These are phyloP conservation scores for Pichia sp. DNA, from an alignment of 1,139 yeast genomes.

Conservation along the genomic window DNA sequence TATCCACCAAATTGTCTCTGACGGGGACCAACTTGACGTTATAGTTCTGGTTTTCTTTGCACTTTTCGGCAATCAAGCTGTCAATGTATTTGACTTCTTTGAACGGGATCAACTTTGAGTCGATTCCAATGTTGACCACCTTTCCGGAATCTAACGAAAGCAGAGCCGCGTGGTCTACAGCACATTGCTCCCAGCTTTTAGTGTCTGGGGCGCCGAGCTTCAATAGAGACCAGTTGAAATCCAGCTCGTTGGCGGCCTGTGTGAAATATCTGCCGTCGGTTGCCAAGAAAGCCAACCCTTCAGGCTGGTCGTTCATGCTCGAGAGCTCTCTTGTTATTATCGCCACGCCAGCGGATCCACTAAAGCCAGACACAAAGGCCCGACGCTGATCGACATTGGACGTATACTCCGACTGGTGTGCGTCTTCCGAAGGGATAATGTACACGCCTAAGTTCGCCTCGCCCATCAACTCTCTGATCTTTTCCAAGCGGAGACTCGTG, in stretches of 20 bases:
- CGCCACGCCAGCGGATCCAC: slow-evolving; percentile 95
- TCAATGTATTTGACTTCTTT: slow-evolving; percentile 38
- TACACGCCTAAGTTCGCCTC: slow-evolving; percentile 67
- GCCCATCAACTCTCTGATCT: slow-evolving; percentile 63
- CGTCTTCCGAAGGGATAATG: slow-evolving; percentile 87
- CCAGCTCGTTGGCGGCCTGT: slow-evolving; percentile 86
- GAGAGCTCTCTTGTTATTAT: slow-evolving; percentile 68
- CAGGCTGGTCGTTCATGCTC: slow-evolving; percentile 54
- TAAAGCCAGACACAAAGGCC: slow-evolving; percentile 81
- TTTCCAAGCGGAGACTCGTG: slow-evolving; percentile 43
- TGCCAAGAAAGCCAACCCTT: slow-evolving; percentile 72
- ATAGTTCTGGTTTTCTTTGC: slow-evolving; percentile 34
- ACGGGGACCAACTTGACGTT: slow-evolving; percentile 61
- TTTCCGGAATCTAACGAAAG: slow-evolving; percentile 40
- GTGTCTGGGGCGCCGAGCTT: slow-evolving; percentile 70
- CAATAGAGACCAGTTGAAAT: slow-evolving; percentile 79
- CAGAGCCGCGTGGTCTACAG: slow-evolving; percentile 59
- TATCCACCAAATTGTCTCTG: slow-evolving; percentile 66
- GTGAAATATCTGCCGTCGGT: slow-evolving; percentile 94
- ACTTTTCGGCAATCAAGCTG: slow-evolving; percentile 31
- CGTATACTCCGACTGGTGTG: slow-evolving; percentile 90
- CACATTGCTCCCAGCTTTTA: slow-evolving; percentile 88
- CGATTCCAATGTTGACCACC: slow-evolving; percentile 46
- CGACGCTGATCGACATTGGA: slow-evolving; percentile 77
- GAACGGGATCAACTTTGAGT: slow-evolving; percentile 66